Base-by-base conservation (phyloP, 2,329 filamentous ascomycete species). In the Ophiostoma fasciatum region DNA sequence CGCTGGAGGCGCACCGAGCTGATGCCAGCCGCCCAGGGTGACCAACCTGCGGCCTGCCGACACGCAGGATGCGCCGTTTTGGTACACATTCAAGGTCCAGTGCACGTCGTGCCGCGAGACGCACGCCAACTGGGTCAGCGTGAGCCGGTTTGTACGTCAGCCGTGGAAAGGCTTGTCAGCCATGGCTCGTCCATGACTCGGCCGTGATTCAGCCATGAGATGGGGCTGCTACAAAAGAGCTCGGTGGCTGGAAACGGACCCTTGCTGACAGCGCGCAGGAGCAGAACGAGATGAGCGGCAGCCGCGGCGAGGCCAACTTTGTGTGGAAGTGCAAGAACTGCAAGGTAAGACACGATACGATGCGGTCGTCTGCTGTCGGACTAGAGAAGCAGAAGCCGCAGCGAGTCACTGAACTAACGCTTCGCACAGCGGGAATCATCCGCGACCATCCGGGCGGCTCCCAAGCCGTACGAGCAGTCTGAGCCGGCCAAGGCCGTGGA, bases 261-360 rank as follows among this genome's bases (percentile, higher is more conserved):
- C n/a, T n/a, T n/a, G n/a, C n/a, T n/a, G n/a, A n/a, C n/a, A n/a
- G n/a, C n/a, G n/a, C n/a, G n/a, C 15, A 94, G 84, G 88, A 96
- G 54, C 70, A 66, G 51, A 87, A 92, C 53, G 85, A 94, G 45
- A 76, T 94, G 56, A 90, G 83, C 45, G 87, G 87, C 25, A 94
- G 87, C 56, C 74, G 84, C 51, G 90, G 90, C 45, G 87, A 96
- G 58, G 90, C 90, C 42, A 96, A 96, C 59, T 98, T 98, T 58
- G 90, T 98, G n/a, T 98, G 90, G 88, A 87, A 77, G 57, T 98
- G 90, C 70, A 94, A 92, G 60, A 88, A 90, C 54, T 98, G 90
- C 76, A 92, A 90, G 73, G 85, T 90, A 36, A 1, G 11, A n/a
- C n/a, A n/a, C n/a, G n/a, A n/a, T n/a, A n/a, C n/a, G n/a, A n/a